phyloP scores from a whole-genome alignment of 208 protist genomes.

The Herpetomonas muscarum region DNA sequence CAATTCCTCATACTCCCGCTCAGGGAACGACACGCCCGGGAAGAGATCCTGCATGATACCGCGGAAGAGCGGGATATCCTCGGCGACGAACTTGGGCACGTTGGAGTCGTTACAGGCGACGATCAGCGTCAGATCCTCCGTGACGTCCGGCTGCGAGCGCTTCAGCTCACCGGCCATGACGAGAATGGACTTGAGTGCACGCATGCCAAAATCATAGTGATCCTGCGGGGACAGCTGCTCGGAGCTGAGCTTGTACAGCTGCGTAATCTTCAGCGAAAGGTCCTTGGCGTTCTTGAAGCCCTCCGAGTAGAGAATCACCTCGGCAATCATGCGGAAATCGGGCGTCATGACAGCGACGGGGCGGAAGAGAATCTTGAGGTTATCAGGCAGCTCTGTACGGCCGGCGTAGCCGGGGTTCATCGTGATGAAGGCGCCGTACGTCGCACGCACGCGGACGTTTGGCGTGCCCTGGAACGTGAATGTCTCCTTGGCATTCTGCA shows the following conservation, averaged over 20 bases:
- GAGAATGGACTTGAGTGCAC: slow-evolving; percentile 98
- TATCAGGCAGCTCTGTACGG: slow-evolving; percentile 98
- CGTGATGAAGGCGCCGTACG: slow-evolving; percentile 97
- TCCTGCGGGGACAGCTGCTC: slow-evolving; percentile 98
- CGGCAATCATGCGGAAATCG: slow-evolving; percentile 98
- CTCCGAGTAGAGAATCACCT: slow-evolving; percentile 98
- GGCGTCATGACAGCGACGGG: slow-evolving; percentile 98
- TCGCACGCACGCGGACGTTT: slow-evolving; percentile 91
- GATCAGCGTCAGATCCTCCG: slow-evolving; percentile 97
- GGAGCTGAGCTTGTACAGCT: slow-evolving; percentile 98
- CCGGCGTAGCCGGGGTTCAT: slow-evolving; percentile 99
- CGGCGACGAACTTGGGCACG: slow-evolving; percentile 98
- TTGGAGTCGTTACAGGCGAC: slow-evolving; percentile 97
- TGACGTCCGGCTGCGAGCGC: slow-evolving; percentile 93
- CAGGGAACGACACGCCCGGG: slow-evolving; percentile 94
- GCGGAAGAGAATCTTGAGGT: slow-evolving; percentile 98
- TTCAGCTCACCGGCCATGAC: slow-evolving; percentile 98
- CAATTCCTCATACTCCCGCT: slow-evolving; percentile 91
- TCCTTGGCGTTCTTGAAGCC: slow-evolving; percentile 95
- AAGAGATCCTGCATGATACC: slow-evolving; percentile 99
- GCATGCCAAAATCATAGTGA: slow-evolving; percentile 99
- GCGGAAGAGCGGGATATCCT: slow-evolving; percentile 98
- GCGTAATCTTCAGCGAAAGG: slow-evolving; percentile 97
- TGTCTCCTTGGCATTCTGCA: slow-evolving; percentile 83
- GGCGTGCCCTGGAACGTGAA: slow-evolving; percentile 95